These are phyloP conservation scores for Hordeum marinum DNA, from an alignment of 176 grass and related monocot species.

Conservation along the genomic window DNA sequence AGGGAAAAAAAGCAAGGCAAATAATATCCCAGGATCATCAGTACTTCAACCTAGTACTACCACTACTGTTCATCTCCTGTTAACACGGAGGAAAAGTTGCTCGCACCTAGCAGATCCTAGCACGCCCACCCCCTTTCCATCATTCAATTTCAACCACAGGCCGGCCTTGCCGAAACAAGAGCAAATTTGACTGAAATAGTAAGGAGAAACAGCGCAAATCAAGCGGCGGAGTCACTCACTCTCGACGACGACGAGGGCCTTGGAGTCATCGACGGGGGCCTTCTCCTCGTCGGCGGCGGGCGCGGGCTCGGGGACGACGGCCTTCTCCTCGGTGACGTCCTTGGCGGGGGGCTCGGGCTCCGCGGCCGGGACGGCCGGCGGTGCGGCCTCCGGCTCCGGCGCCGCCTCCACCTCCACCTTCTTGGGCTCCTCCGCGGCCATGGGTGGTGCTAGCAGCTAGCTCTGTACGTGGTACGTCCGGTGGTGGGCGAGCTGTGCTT, in stretches of 20 bases:
- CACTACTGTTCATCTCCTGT: neutral
- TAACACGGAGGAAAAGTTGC: neutral
- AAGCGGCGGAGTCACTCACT: constrained; percentile 43
- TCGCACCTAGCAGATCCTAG: neutral
- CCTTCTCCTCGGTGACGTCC: constrained; percentile 95
- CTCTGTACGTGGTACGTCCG: neutral
- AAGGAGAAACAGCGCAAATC: neutral
- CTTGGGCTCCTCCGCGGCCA: constrained; percentile 79
- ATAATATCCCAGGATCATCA: neutral
- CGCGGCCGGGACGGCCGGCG: neutral
- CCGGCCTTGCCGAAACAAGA: neutral
- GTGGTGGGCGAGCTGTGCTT: neutral
- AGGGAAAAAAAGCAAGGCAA: neutral
- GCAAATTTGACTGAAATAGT: neutral
- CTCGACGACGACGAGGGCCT: constrained; percentile 63
- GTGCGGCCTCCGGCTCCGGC: constrained; percentile 31
- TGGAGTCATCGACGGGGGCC: constrained; percentile 53
- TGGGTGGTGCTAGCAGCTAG: neutral
- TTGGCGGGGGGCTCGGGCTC: constrained; percentile 39
- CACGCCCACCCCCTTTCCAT: neutral
- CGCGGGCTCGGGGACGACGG: constrained; percentile 39
- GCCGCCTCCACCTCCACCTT: constrained; percentile 72
- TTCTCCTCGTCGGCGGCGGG: constrained; percentile 44
- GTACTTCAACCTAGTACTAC: neutral
- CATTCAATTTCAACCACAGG: neutral